Evolutionary conservation across 139 green algal genomes (phyloP).

Genomic region (Pseudopediastrum boryanum): DNA sequence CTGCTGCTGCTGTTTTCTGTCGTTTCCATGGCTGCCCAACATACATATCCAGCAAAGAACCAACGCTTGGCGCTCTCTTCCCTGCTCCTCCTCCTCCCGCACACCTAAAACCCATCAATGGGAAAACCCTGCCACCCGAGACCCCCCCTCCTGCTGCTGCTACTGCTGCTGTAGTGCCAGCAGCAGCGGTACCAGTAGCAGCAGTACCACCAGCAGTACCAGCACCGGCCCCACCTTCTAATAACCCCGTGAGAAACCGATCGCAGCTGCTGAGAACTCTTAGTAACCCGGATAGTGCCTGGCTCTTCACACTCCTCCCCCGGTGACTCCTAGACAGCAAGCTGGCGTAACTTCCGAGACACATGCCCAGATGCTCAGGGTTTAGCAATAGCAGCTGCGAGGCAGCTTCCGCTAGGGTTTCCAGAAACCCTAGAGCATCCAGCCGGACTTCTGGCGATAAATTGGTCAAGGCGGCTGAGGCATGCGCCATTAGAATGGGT

Average conservation of each 20-base stretch:
- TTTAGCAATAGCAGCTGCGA: constrained; percentile 51
- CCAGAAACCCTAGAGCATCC: constrained; percentile 67
- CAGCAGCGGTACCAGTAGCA: too few relatives aligned
- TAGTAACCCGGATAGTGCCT: constrained; percentile 47
- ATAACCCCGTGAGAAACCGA: background rate
- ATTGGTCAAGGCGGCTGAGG: constrained; percentile 47
- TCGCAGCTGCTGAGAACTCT: too few relatives aligned
- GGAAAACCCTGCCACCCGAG: too few relatives aligned
- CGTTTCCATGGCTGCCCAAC: too few relatives aligned
- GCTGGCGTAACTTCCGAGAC: constrained; percentile 67
- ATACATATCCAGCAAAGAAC: too few relatives aligned
- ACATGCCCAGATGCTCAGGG: constrained; percentile 43
- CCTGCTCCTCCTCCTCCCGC: too few relatives aligned
- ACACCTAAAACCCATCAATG: too few relatives aligned
- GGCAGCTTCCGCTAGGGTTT: constrained; percentile 66
- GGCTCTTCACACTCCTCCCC: constrained; percentile 55
- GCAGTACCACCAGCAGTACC: too few relatives aligned
- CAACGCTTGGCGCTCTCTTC: too few relatives aligned
- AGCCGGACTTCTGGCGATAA: constrained; percentile 39
- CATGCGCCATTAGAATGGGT: constrained; percentile 81
- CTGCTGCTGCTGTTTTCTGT: constrained; percentile 12
- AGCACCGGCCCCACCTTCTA: too few relatives aligned
- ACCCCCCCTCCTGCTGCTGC: too few relatives aligned
- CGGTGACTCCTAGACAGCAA: constrained; percentile 59
- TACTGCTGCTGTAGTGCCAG: too few relatives aligned